These are phyloP conservation scores for Termitomyces sp. DNA, from an alignment of 768 basidiomycete species.

Conservation along the genomic window DNA sequence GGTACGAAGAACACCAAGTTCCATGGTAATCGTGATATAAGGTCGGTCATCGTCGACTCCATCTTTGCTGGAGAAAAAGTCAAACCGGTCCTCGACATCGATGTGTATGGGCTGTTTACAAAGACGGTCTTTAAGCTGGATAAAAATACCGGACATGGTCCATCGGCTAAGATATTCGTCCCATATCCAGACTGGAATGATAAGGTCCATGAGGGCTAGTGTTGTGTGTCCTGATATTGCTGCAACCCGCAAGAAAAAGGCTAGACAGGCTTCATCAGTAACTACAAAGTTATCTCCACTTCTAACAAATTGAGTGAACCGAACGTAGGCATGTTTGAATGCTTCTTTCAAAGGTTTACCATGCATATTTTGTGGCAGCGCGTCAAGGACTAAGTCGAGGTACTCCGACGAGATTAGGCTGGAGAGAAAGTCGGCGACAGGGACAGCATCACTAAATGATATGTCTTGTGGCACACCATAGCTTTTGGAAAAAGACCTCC, in stretches of 20 bases:
- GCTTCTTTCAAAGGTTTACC: background rate
- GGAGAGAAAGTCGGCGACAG: background rate
- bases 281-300: slow-evolving; percentile 1
- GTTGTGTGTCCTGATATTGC: background rate
- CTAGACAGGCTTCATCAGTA: background rate
- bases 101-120: background rate
- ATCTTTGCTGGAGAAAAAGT: background rate
- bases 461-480: background rate
- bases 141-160: background rate
- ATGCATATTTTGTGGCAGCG: background rate
- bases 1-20: slow-evolving; percentile 1
- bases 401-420: background rate
- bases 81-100: slow-evolving; percentile 1
- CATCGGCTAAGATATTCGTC: background rate
- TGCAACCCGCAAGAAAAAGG: background rate
- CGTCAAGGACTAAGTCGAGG: background rate
- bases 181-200: background rate
- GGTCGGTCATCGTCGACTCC: background rate
- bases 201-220: background rate
- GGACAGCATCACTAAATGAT: background rate
- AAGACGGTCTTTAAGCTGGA: slow-evolving; percentile 2
- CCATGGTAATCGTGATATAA: slow-evolving; percentile 8
- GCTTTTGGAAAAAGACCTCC: too few relatives aligned
- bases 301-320: slow-evolving; percentile 6
- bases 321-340: background rate